Percentiles rank a stretch among this genome's conserved stretches.
phyloP scores from a whole-genome alignment of 1,139 yeast species.

The Keqinozyma sinolaborantium region DNA sequence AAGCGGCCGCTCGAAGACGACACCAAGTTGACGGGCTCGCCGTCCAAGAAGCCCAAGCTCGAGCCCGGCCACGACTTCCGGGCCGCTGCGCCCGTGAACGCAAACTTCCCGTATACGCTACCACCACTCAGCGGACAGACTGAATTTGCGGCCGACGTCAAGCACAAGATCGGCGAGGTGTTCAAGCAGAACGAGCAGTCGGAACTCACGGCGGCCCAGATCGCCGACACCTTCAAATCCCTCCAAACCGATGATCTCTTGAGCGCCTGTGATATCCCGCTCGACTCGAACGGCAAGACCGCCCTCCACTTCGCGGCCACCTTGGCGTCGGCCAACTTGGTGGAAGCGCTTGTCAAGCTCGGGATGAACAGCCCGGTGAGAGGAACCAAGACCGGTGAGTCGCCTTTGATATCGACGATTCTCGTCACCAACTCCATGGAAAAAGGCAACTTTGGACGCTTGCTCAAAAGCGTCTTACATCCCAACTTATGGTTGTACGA shows the following conservation, averaged over 20 bases:
- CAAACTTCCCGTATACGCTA: conserved; percentile 50
- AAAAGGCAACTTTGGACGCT: conserved; percentile 34
- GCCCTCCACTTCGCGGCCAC: conserved; percentile 47
- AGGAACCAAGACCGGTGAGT: conserved; percentile 38
- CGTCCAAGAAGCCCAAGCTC: conserved; percentile 10
- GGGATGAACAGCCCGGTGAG: conserved; percentile 40
- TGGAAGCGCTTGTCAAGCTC: conserved; percentile 31
- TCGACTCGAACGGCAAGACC: conserved; percentile 42
- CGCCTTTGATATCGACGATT: conserved; percentile 38
- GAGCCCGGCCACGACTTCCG: not conserved
- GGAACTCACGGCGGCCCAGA: conserved; percentile 30
- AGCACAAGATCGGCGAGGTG: conserved; percentile 46
- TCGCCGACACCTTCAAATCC: conserved; percentile 23
- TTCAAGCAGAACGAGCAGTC: conserved; percentile 41
- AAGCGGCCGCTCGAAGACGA: conserved; percentile 9
- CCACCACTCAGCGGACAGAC: conserved; percentile 44
- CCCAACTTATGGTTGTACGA: conserved; percentile 38
- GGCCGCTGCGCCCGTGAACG: conserved; percentile 15
- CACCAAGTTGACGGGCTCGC: not conserved
- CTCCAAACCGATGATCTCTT: conserved; percentile 9
- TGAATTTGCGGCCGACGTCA: conserved; percentile 47
- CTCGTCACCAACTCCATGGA: conserved; percentile 47
- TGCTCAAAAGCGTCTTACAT: conserved; percentile 33
- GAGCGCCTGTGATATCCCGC: conserved; percentile 30
- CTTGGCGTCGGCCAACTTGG: conserved; percentile 36